Percentiles rank a stretch among this genome's conserved stretches.
Evolutionary conservation across 148 eudicot species (phyloP).

Genomic region (Arbutus unedo): DNA sequence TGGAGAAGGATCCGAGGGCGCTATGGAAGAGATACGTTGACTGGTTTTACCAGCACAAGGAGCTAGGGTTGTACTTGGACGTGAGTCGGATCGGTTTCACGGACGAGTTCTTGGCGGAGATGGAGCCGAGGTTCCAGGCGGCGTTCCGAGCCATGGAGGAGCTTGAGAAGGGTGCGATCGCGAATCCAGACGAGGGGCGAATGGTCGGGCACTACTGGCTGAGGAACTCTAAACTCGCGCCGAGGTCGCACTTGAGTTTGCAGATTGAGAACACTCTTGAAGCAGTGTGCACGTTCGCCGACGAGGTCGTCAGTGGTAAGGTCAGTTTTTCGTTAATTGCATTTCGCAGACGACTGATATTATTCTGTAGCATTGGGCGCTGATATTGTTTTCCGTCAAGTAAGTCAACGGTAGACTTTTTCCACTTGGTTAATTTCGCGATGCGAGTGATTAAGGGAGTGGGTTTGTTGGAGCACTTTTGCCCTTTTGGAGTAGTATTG

Average conservation of each 20-base stretch:
- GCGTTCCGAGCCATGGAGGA: constrained; percentile 73
- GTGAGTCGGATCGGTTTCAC: constrained; percentile 87
- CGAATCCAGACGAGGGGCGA: constrained; percentile 90
- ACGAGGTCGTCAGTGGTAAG: constrained; percentile 80
- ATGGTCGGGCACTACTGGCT: constrained; percentile 99
- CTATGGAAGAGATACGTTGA: constrained; percentile 78
- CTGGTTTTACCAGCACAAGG: constrained; percentile 95
- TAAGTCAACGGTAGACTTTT: neutral
- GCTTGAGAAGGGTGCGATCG: constrained; percentile 82
- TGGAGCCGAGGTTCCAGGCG: constrained; percentile 55
- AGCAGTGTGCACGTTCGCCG: constrained; percentile 57
- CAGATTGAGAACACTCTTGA: constrained; percentile 80
- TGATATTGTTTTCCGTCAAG: neutral
- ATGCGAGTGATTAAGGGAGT: neutral
- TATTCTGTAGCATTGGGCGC: neutral
- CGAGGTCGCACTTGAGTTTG: constrained; percentile 47
- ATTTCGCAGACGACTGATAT: neutral
- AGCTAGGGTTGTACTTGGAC: constrained; percentile 80
- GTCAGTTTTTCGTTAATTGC: constrained; percentile 33
- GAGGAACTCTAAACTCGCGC: constrained; percentile 64
- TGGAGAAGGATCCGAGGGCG: constrained; percentile 53
- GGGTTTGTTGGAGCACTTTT: neutral
- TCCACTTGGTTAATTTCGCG: neutral
- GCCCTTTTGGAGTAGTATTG: neutral
- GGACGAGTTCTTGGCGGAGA: constrained; percentile 58